These are phyloP conservation scores for Lipomyces yamanashiensis DNA, from an alignment of 805 yeast species.

Conservation along the genomic window DNA sequence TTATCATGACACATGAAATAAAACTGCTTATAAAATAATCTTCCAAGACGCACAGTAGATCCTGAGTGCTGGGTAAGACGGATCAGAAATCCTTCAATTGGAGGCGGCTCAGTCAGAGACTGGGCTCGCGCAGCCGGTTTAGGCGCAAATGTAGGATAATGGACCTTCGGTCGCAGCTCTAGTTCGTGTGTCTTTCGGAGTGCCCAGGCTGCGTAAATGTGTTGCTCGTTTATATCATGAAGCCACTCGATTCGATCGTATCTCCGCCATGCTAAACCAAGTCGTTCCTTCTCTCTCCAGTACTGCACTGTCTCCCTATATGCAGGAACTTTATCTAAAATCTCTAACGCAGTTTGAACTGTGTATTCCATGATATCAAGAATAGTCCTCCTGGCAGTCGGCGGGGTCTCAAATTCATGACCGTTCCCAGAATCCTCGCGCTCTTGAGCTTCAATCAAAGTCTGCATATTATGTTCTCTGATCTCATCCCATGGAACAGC, in stretches of 20 bases:
- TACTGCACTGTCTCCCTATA: slow-evolving; percentile 32
- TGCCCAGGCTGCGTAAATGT: slow-evolving; percentile 53
- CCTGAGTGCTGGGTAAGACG: slow-evolving; percentile 61
- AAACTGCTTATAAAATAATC: slow-evolving; percentile 56
- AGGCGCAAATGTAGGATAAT: slow-evolving; percentile 39
- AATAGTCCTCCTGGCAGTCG: background rate
- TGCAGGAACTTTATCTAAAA: slow-evolving; percentile 41
- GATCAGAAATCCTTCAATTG: slow-evolving; percentile 81
- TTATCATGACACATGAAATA: slow-evolving; percentile 70
- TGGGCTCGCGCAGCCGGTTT: slow-evolving; percentile 32
- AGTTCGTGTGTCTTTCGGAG: slow-evolving; percentile 55
- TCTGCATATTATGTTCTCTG: slow-evolving; percentile 9
- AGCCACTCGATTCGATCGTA: slow-evolving; percentile 81
- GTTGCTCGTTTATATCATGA: slow-evolving; percentile 51
- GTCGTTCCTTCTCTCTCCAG: slow-evolving; percentile 43
- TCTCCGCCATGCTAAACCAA: slow-evolving; percentile 64
- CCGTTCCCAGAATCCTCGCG: background rate
- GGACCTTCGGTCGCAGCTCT: slow-evolving; percentile 57
- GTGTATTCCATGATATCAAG: slow-evolving; percentile 47
- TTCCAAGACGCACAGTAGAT: slow-evolving; percentile 43
- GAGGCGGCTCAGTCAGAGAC: slow-evolving; percentile 60
- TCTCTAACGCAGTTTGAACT: slow-evolving; percentile 46
- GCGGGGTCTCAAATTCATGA: background rate
- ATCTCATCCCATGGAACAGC: slow-evolving; percentile 50
- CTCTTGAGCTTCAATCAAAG: slow-evolving; percentile 5